Conservation (phyloP, 1,139 yeast species). For the Candida buenavistaensis region DNA sequence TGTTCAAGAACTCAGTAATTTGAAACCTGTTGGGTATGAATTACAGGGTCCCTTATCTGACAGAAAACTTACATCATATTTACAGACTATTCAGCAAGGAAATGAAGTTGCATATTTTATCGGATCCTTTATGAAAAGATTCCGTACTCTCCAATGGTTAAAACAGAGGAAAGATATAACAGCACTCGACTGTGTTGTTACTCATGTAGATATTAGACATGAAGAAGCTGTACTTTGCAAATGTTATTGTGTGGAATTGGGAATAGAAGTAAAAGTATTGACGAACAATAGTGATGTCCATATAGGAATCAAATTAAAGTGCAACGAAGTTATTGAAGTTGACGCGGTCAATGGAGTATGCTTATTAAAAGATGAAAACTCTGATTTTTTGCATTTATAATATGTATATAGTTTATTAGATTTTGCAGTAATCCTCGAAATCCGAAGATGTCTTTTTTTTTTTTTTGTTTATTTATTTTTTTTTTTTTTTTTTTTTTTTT, state of each 20-base stretch:
- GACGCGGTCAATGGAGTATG: conserved; percentile 37
- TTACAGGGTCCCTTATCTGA: conserved; percentile 31
- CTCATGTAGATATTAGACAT: conserved; percentile 21
- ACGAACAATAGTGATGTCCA: conserved; percentile 19
- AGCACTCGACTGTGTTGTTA: conserved; percentile 27
- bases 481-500: background rate
- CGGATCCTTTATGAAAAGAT: conserved; percentile 15
- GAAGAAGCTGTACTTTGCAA: conserved; percentile 16
- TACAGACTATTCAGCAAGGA: conserved; percentile 17
- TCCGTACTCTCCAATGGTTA: conserved; percentile 26
- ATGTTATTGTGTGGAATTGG: conserved; percentile 48
- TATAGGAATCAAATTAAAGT: conserved; percentile 46
- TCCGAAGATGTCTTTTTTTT: too few relatives aligned
- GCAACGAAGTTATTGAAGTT: conserved; percentile 38
- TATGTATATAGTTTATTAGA: background rate
- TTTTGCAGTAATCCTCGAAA: too few relatives aligned
- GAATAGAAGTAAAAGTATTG: conserved; percentile 45
- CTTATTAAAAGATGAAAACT: conserved; percentile 22
- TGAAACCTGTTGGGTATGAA: conserved; percentile 37
- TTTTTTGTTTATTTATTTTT: too few relatives aligned
- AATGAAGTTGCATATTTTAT: conserved; percentile 18
- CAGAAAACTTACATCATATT: conserved; percentile 18
- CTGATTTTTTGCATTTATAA: conserved; percentile 3
- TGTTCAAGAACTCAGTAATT: conserved; percentile 21
- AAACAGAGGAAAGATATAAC: conserved; percentile 19